Conservation (phyloP, 495 filamentous ascomycete species). For the Daldinia loculata region DNA sequence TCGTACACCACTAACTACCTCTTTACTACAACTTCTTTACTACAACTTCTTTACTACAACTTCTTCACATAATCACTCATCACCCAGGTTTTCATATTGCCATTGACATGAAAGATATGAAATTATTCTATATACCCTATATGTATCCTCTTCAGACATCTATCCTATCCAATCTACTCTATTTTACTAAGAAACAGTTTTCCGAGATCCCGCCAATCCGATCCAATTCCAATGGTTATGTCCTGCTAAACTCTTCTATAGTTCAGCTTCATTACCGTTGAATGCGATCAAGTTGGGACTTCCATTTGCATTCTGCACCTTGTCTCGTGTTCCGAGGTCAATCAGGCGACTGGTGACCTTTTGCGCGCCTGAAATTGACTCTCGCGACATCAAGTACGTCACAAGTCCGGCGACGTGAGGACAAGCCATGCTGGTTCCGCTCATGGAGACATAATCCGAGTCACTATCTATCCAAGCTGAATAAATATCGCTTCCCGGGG, state of each 20-base stretch:
- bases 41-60: neutral
- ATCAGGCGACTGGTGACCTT: slow-evolving; percentile 15
- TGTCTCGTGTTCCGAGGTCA: slow-evolving; percentile 22
- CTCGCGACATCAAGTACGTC: slow-evolving; percentile 50
- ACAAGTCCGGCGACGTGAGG: slow-evolving; percentile 55
- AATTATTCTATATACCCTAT: neutral
- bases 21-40: neutral
- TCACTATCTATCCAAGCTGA: slow-evolving; percentile 51
- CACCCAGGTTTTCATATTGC: neutral
- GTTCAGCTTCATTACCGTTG: slow-evolving; percentile 34
- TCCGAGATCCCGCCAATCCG: no score
- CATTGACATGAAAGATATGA: neutral
- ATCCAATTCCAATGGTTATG: neutral
- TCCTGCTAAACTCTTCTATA: slow-evolving; percentile 10
- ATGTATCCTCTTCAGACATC: neutral
- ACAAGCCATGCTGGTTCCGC: slow-evolving; percentile 55
- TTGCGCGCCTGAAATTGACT: slow-evolving; percentile 21
- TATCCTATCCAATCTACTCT: neutral
- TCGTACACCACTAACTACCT: neutral
- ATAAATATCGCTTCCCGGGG: slow-evolving; percentile 34
- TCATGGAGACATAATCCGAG: slow-evolving; percentile 52
- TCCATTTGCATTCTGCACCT: slow-evolving; percentile 30
- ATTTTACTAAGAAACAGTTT: neutral
- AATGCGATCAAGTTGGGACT: slow-evolving; percentile 36
- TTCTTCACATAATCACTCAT: neutral